These are phyloP conservation scores for Mucor mucedo DNA, from an alignment of 371 early-diverging fungal species.

Conservation along the genomic window DNA sequence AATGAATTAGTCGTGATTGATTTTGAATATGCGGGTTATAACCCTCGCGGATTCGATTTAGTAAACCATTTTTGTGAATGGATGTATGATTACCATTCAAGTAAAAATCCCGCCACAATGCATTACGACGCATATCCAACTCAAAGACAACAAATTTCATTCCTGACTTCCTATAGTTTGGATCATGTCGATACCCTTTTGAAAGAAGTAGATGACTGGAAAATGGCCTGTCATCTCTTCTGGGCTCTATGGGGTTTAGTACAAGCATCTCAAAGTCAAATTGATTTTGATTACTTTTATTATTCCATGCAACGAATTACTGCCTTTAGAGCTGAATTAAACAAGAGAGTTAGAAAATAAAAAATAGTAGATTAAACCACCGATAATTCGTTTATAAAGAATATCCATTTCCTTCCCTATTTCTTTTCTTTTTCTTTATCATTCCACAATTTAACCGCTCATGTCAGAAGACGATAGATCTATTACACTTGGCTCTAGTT, in stretches of 20 bases:
- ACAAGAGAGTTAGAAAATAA: slow-evolving; percentile 1
- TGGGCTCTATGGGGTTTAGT: slow-evolving; percentile 89
- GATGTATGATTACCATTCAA: slow-evolving; percentile 82
- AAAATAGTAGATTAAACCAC: background rate
- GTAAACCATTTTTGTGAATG: slow-evolving; percentile 94
- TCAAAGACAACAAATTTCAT: slow-evolving; percentile 58
- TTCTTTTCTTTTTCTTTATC: background rate
- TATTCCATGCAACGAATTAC: slow-evolving; percentile 71
- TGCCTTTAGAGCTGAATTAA: slow-evolving; percentile 30
- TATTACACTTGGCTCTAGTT: too few species aligned
- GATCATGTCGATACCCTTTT: slow-evolving; percentile 30
- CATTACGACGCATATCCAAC: slow-evolving; percentile 64
- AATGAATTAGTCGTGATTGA: slow-evolving; percentile 79
- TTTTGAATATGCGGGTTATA: slow-evolving; percentile 90
- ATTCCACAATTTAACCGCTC: background rate
- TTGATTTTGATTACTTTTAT: slow-evolving; percentile 82
- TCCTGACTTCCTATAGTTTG: slow-evolving; percentile 64
- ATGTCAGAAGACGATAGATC: background rate
- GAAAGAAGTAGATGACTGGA: slow-evolving; percentile 55
- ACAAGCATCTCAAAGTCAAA: slow-evolving; percentile 78
- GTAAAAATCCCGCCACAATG: slow-evolving; percentile 54
- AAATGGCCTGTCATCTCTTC: slow-evolving; percentile 70
- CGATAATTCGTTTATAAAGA: too few species aligned
- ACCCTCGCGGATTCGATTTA: slow-evolving; percentile 82
- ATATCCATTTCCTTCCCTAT: background rate